These are phyloP conservation scores for Henningerozyma blattae DNA, from an alignment of 805 yeast genomes.

Conservation along the genomic window DNA sequence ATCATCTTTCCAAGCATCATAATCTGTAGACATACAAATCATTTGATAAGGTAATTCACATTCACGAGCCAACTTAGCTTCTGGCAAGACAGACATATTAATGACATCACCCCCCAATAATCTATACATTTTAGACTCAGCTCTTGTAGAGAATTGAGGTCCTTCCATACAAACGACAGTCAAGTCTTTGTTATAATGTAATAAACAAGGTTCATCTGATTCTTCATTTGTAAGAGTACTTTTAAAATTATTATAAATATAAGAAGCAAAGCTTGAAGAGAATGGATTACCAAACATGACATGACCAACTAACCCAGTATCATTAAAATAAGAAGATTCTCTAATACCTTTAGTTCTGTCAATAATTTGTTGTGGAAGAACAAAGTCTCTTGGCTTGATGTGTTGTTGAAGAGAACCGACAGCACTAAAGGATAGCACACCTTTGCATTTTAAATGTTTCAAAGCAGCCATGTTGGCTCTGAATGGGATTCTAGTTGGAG, in stretches of 20 bases:
- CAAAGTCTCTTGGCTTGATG: conserved; percentile 90
- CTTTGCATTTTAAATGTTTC: conserved; percentile 75
- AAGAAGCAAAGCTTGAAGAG: conserved; percentile 56
- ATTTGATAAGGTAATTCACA: conserved; percentile 95
- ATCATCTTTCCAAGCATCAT: conserved; percentile 94
- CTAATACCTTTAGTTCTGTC: conserved; percentile 96
- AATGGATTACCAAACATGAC: conserved; percentile 97
- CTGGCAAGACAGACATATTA: conserved; percentile 97
- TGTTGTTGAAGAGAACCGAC: conserved; percentile 90
- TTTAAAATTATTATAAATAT: conserved; percentile 43
- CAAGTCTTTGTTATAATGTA: conserved; percentile 57
- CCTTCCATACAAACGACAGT: conserved; percentile 98
- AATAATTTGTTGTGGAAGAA: conserved; percentile 90
- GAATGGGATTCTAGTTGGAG: conserved; percentile 88
- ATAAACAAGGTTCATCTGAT: conserved; percentile 48
- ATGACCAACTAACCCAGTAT: conserved; percentile 89
- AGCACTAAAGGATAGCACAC: conserved; percentile 85
- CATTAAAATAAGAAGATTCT: conserved; percentile 73
- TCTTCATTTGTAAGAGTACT: conserved; percentile 40
- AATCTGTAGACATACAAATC: conserved; percentile 98
- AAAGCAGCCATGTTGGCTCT: conserved; percentile 94
- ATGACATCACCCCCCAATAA: conserved; percentile 90
- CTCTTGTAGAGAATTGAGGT: conserved; percentile 94
- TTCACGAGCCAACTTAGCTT: conserved; percentile 91
- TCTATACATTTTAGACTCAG: conserved; percentile 80